Evolutionary conservation across 495 filamentous ascomycete species (phyloP).

Genomic region (Polyplosphaeria fusca): DNA sequence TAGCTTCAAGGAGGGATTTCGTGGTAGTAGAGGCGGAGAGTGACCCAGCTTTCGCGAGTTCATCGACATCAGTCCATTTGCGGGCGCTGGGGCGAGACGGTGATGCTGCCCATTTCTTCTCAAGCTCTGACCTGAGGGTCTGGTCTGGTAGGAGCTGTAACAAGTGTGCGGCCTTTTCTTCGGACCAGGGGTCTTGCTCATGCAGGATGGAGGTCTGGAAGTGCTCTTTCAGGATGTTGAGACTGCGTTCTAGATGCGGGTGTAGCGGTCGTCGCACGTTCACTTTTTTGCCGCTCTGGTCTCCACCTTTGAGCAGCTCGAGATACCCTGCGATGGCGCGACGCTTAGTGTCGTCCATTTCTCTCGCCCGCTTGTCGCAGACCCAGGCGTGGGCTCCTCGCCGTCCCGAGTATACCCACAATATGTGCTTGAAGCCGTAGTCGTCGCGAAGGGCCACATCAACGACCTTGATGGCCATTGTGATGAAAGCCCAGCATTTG

Average conservation of each 20-base stretch:
- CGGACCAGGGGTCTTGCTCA: constrained; percentile 81
- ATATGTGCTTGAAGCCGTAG: constrained; percentile 91
- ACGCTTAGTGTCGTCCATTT: constrained; percentile 77
- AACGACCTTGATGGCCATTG: constrained; percentile 93
- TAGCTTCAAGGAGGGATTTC: constrained; percentile 72
- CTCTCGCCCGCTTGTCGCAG: constrained; percentile 83
- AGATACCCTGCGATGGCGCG: constrained; percentile 83
- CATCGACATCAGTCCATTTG: constrained; percentile 94
- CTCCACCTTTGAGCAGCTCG: constrained; percentile 78
- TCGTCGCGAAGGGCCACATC: constrained; percentile 84
- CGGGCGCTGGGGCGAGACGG: constrained; percentile 67
- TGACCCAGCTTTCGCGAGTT: constrained; percentile 68
- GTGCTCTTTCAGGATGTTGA: constrained; percentile 72
- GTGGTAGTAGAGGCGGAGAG: constrained; percentile 62
- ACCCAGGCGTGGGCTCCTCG: constrained; percentile 98
- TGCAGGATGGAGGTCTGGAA: constrained; percentile 78
- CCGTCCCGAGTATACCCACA: constrained; percentile 97
- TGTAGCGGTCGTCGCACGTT: constrained; percentile 83
- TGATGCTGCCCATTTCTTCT: constrained; percentile 84
- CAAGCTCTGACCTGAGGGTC: constrained; percentile 66
- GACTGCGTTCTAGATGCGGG: constrained; percentile 83
- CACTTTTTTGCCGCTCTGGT: constrained; percentile 81
- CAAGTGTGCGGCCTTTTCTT: constrained; percentile 68
- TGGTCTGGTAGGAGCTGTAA: constrained; percentile 74
- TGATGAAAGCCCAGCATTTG: constrained; percentile 95